A percentile compares a stretch with the other conserved stretches of the same genome.
These are phyloP conservation scores for Aspergillus alliaceus DNA, from an alignment of 2,329 filamentous ascomycete genomes.

Conservation along the genomic window DNA sequence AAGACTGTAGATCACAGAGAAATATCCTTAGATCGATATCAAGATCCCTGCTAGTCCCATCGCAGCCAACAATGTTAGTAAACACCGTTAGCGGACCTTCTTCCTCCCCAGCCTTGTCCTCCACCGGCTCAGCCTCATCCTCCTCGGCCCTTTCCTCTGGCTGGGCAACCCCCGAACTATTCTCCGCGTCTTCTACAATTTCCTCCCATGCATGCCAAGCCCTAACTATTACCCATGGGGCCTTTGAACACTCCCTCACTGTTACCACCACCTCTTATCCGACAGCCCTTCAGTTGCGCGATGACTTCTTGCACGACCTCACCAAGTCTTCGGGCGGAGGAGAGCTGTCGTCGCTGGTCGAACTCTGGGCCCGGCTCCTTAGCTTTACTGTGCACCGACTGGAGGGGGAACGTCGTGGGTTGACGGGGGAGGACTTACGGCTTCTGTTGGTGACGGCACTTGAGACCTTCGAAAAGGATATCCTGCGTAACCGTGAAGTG, in stretches of 20 bases:
- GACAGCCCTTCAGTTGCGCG: conserved; percentile 11
- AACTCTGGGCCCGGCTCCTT: conserved; percentile 14
- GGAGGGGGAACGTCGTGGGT: conserved; percentile 3
- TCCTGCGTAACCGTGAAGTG: conserved; percentile 9
- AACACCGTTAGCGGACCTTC: not conserved
- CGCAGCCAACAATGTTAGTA: not conserved
- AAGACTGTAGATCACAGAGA: not conserved
- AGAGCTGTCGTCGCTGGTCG: conserved; percentile 9
- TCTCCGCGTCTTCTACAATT: not conserved
- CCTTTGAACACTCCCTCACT: conserved; percentile 10
- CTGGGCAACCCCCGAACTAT: not conserved
- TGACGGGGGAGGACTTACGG: conserved; percentile 2
- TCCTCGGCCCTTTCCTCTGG: not conserved
- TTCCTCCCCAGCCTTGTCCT: not conserved
- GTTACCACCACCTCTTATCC: conserved; percentile 10
- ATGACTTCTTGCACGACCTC: conserved; percentile 14
- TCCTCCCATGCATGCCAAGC: conserved; percentile 1
- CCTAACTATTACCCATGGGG: conserved; percentile 10
- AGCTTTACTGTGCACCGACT: conserved; percentile 12
- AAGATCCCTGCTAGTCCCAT: not conserved
- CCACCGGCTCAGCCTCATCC: not conserved
- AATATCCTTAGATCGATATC: not conserved
- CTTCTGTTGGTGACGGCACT: not conserved
- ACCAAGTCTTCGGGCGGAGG: not conserved
- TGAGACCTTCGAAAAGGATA: conserved; percentile 9